These are phyloP conservation scores for Sporothrix globosa DNA, from an alignment of 2,329 filamentous ascomycete species.

Conservation along the genomic window DNA sequence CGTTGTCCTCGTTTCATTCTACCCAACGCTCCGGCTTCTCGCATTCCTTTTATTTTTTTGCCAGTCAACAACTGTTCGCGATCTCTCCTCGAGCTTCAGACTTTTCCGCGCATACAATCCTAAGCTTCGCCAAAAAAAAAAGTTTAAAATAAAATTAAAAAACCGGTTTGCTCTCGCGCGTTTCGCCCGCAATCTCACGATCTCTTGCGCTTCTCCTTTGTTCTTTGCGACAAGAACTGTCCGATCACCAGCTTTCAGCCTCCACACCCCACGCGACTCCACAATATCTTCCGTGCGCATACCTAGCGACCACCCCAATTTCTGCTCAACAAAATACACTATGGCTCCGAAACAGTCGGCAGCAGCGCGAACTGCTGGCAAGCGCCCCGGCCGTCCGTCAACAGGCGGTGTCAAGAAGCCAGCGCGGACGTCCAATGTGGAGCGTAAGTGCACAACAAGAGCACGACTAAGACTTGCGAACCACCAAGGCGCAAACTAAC, in stretches of 20 bases:
- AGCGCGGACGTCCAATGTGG: slow-evolving; percentile 19
- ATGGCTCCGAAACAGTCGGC: slow-evolving; percentile 20
- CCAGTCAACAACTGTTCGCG: neutral
- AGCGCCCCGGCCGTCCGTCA: slow-evolving; percentile 26
- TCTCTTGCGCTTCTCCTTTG: neutral
- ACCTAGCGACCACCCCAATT: neutral
- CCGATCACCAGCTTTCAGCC: neutral
- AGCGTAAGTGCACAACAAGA: slow-evolving; percentile 21
- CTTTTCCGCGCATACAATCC: too few relatives aligned
- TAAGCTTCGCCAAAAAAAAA: neutral
- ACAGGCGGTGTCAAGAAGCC: slow-evolving; percentile 27
- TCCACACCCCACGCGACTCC: neutral
- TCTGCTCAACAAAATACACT: neutral
- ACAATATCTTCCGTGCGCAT: neutral
- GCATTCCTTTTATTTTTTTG: neutral
- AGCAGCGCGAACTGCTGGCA: neutral
- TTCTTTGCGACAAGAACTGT: slow-evolving; percentile 1
- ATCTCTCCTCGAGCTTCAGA: neutral
- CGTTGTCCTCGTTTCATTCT: neutral
- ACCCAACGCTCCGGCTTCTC: neutral
- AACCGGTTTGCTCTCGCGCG: too few relatives aligned
- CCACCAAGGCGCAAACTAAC: neutral
- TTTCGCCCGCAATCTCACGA: neutral
- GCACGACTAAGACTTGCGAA: slow-evolving; percentile 28
- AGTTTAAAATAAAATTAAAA: too few relatives aligned